Percentiles rank a stretch among this genome's conserved stretches.
Conservation (phyloP, 805 yeast genomes). For the Nakazawaea wyomingensis region DNA sequence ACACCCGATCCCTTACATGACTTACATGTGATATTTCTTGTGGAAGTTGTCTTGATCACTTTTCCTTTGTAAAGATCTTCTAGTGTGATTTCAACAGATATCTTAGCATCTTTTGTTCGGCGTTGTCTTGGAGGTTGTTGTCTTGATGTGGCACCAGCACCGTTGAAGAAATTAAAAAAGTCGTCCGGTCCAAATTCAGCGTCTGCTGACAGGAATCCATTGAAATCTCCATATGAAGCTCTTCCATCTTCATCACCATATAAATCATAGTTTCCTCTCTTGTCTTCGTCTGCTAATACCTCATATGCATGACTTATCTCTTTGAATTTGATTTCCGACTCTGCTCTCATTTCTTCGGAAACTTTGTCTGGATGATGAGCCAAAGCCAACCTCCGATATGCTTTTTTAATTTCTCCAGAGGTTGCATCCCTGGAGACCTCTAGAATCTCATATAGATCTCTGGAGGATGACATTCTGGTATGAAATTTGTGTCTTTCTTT, state of each 20-base stretch:
- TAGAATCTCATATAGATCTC: conserved; percentile 54
- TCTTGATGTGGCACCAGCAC: conserved; percentile 20
- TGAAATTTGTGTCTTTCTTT: background rate
- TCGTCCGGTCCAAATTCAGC: conserved; percentile 63
- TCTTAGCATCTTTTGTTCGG: conserved; percentile 61
- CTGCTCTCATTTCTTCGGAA: conserved; percentile 50
- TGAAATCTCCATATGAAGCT: conserved; percentile 16
- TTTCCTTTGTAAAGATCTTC: conserved; percentile 81
- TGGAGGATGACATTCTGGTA: background rate
- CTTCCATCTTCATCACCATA: conserved; percentile 40
- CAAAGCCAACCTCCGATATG: conserved; percentile 81
- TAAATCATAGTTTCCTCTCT: conserved; percentile 53
- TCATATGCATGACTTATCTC: conserved; percentile 86
- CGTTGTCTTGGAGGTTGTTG: conserved; percentile 19
- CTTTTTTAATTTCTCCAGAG: conserved; percentile 68
- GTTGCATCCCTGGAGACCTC: conserved; percentile 68
- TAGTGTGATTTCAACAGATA: conserved; percentile 59
- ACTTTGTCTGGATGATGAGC: conserved; percentile 88
- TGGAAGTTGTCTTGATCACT: conserved; percentile 64
- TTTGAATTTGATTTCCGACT: conserved; percentile 76
- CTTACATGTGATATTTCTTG: conserved; percentile 68
- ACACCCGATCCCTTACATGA: conserved; percentile 77
- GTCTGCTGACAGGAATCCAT: conserved; percentile 26
- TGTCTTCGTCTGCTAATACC: conserved; percentile 63
- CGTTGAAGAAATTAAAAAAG: conserved; percentile 65